Conservation (phyloP, 2,329 filamentous ascomycete genomes). For the Cytospora paraplurivora region DNA sequence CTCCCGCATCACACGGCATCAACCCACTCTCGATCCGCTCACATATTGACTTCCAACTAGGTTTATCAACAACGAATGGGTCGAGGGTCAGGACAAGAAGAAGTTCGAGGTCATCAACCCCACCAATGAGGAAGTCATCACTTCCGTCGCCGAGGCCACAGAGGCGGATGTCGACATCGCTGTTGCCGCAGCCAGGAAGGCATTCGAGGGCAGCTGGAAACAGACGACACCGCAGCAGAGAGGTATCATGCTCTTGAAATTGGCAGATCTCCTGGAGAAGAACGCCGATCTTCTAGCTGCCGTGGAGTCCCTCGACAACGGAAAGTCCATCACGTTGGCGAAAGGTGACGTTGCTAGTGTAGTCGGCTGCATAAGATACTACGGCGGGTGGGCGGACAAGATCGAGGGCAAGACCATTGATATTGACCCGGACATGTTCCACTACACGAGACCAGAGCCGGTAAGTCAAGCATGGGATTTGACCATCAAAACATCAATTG, state of each 20-base stretch:
- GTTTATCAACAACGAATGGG: slow-evolving; percentile 93
- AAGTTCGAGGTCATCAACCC: slow-evolving; percentile 94
- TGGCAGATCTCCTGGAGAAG: slow-evolving; percentile 79
- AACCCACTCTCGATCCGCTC: not conserved
- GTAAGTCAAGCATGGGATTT: slow-evolving; percentile 40
- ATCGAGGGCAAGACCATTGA: slow-evolving; percentile 85
- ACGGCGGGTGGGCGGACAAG: slow-evolving; percentile 91
- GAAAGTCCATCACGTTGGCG: slow-evolving; percentile 77
- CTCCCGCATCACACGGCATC: slow-evolving; percentile 22
- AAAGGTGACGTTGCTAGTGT: slow-evolving; percentile 72
- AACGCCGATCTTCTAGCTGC: slow-evolving; percentile 75
- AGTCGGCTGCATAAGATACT: slow-evolving; percentile 77
- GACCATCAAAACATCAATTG: not conserved
- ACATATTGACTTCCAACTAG: slow-evolving; percentile 42
- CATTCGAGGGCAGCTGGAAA: slow-evolving; percentile 75
- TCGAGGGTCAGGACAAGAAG: slow-evolving; percentile 81
- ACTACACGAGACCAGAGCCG: slow-evolving; percentile 81
- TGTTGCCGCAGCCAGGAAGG: slow-evolving; percentile 81
- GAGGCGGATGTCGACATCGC: slow-evolving; percentile 85
- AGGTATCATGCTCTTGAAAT: slow-evolving; percentile 69
- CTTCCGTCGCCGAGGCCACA: slow-evolving; percentile 78
- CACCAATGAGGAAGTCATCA: slow-evolving; percentile 79
- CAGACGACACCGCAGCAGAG: slow-evolving; percentile 70
- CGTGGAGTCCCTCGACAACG: slow-evolving; percentile 87
- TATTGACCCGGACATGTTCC: slow-evolving; percentile 75